phyloP scores from a whole-genome alignment of 306 rosid genomes.

The Dalbergia cochinchinensis region DNA sequence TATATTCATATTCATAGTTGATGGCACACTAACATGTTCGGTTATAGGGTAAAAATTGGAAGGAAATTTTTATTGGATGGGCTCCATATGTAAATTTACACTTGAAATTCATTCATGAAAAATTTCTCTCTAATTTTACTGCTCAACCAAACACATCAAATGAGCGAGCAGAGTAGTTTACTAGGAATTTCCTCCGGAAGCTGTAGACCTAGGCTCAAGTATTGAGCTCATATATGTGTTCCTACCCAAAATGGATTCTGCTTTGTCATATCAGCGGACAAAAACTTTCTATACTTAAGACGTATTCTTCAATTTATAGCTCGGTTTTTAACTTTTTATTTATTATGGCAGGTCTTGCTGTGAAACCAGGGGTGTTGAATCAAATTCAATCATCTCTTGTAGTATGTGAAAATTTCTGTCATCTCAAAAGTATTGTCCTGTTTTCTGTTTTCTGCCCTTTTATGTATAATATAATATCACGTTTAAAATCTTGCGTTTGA shows the following conservation, averaged over 20 bases:
- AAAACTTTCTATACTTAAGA: not conserved
- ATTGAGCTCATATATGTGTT: conserved; percentile 19
- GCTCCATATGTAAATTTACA: no score
- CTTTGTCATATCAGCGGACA: conserved; percentile 5
- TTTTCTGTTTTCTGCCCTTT: conserved; percentile 22
- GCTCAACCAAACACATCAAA: not conserved
- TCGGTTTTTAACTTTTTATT: conserved; percentile 7
- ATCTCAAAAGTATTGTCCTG: conserved; percentile 23
- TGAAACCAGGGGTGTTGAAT: conserved; percentile 79
- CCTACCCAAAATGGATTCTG: conserved; percentile 9
- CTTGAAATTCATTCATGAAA: no score
- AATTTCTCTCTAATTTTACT: no score
- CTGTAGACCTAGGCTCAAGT: not conserved
- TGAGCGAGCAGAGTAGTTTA: conserved; percentile 3
- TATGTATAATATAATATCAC: conserved; percentile 15
- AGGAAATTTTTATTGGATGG: no score
- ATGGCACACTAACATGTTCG: not conserved
- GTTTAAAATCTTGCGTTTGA: conserved; percentile 43
- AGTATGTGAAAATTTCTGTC: conserved; percentile 62
- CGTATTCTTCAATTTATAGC: conserved; percentile 24
- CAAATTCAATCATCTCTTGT: conserved; percentile 69
- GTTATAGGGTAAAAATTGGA: no score
- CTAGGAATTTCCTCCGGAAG: conserved; percentile 23
- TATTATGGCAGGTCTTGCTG: conserved; percentile 76
- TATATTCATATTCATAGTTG: not conserved